Evolutionary conservation across 2,329 filamentous ascomycete genomes (phyloP).

Genomic region (Penicillium concentricum): DNA sequence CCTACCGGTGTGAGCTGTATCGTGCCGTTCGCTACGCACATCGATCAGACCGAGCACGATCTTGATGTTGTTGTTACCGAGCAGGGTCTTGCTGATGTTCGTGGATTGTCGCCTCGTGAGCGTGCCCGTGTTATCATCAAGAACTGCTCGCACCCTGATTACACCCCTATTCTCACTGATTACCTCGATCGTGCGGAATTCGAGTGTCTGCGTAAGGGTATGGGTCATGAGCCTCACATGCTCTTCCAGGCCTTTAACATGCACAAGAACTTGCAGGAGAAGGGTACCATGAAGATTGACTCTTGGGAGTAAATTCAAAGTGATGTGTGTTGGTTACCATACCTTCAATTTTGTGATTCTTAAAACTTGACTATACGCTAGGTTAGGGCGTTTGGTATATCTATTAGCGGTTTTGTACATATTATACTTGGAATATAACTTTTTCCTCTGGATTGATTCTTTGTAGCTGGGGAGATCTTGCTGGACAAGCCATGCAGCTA

Average conservation of each 20-base stretch:
- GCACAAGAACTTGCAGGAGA: conserved; percentile 77
- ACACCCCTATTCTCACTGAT: conserved; percentile 75
- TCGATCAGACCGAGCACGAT: conserved; percentile 92
- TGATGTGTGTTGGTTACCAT: background rate
- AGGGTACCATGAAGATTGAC: conserved; percentile 85
- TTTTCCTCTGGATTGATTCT: background rate
- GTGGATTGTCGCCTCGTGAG: conserved; percentile 76
- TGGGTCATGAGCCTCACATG: conserved; percentile 87
- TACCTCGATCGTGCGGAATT: conserved; percentile 85
- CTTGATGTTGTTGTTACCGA: conserved; percentile 82
- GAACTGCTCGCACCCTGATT: conserved; percentile 82
- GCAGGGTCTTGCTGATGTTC: conserved; percentile 78
- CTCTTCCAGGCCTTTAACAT: conserved; percentile 85
- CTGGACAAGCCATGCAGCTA: background rate
- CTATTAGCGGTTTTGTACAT: conserved; percentile 11
- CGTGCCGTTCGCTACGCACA: conserved; percentile 89
- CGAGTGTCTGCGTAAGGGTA: conserved; percentile 80
- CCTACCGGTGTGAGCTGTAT: conserved; percentile 81
- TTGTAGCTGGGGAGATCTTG: too few species aligned
- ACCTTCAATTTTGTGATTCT: background rate
- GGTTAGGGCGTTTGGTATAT: conserved; percentile 4
- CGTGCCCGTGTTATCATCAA: conserved; percentile 80
- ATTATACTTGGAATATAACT: background rate
- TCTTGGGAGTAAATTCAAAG: conserved; percentile 53
- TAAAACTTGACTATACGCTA: background rate